Evolutionary conservation across 345 rosid species (phyloP).

Genomic region (Eucalyptus dawsonii): DNA sequence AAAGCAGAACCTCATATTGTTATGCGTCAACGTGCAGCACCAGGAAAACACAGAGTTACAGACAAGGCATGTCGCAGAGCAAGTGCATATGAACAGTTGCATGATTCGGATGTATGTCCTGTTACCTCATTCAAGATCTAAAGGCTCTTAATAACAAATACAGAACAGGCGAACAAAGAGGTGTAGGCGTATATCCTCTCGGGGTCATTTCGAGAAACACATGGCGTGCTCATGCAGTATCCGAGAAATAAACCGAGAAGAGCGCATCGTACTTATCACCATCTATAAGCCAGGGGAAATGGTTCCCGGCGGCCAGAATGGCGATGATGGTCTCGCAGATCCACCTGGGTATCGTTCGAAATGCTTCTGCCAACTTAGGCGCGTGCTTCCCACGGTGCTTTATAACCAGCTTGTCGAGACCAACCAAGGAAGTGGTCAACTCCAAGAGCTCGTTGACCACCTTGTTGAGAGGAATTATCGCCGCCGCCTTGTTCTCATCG

Average conservation of each 20-base stretch:
- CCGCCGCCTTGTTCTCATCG: background rate
- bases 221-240: too few relatives aligned
- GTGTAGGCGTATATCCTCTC: background rate
- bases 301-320: background rate
- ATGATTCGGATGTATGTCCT: too few relatives aligned
- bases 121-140: background rate
- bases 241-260: background rate
- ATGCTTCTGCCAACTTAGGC: background rate
- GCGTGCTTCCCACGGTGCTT: background rate
- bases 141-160: background rate
- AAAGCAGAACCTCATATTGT: background rate
- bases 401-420: background rate
- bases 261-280: background rate
- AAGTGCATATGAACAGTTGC: background rate
- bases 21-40: background rate
- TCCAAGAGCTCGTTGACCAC: background rate
- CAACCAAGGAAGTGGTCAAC: background rate
- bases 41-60: background rate
- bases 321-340: background rate
- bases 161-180: background rate
- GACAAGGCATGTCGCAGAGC: background rate
- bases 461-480: background rate
- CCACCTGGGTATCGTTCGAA: background rate
- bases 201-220: too few relatives aligned
- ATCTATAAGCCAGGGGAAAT: background rate